These are phyloP conservation scores for Penicillium griseofulvum DNA, from an alignment of 2,329 filamentous ascomycete genomes.

Conservation along the genomic window DNA sequence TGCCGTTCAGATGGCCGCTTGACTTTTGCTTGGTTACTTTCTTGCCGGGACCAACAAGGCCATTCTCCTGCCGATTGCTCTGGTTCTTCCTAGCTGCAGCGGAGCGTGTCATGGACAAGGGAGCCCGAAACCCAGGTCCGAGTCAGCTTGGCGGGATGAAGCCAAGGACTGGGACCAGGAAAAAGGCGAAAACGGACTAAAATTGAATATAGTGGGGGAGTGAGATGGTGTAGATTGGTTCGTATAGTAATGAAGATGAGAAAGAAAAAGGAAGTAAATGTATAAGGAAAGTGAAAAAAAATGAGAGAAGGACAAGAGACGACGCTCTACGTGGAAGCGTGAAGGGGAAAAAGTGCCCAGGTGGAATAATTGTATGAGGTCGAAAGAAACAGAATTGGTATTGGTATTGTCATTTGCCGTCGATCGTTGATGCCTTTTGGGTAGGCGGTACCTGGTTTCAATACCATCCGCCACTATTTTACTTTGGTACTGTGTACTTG, in stretches of 20 bases:
- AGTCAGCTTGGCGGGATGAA: conserved; percentile 50
- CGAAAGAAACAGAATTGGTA: conserved; percentile 17
- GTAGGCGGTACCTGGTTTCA: conserved; percentile 9
- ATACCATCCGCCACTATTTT: background rate
- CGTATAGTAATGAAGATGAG: background rate
- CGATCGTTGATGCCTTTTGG: conserved; percentile 4
- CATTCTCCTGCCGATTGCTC: conserved; percentile 81
- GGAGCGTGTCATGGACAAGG: conserved; percentile 51
- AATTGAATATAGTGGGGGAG: conserved; percentile 15
- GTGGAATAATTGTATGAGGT: conserved; percentile 13
- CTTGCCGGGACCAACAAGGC: conserved; percentile 74
- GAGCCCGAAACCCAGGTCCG: conserved; percentile 43
- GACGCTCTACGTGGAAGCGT: conserved; percentile 14
- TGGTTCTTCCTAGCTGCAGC: conserved; percentile 56
- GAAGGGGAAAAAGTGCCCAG: conserved; percentile 22
- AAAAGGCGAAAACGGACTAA: conserved; percentile 24
- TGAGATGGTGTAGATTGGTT: conserved; percentile 9
- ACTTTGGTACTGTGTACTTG: conserved; percentile 5
- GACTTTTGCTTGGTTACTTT: conserved; percentile 60
- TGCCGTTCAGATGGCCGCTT: conserved; percentile 55
- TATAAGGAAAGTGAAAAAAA: conserved; percentile 15
- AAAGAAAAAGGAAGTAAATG: conserved; percentile 14
- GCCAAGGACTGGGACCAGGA: conserved; percentile 48
- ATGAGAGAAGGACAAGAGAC: conserved; percentile 8
- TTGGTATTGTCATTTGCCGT: conserved; percentile 8